phyloP scores from a whole-genome alignment of 2,329 filamentous ascomycete genomes.

The Alternaria longipes region DNA sequence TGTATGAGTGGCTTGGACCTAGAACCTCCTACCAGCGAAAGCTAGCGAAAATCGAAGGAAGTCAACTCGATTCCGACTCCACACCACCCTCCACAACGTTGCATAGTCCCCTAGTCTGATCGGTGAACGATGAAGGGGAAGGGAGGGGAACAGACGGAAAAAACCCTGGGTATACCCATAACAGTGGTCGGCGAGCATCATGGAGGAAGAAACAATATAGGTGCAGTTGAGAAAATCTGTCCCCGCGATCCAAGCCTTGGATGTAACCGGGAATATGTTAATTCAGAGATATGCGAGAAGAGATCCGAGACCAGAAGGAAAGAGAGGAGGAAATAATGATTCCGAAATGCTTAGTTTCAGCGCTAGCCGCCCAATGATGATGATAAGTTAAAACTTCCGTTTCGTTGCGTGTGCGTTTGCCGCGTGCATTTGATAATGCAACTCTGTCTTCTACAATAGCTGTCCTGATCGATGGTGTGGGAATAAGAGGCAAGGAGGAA shows the following conservation, averaged over 20 bases:
- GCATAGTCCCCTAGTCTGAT: constrained; percentile 3
- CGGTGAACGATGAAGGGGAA: constrained; percentile 5
- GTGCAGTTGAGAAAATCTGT: background rate
- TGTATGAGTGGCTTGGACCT: constrained; percentile 1
- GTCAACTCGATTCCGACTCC: background rate
- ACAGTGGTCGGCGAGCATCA: background rate
- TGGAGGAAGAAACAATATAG: background rate
- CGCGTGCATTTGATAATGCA: background rate
- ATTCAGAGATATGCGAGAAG: constrained; percentile 2
- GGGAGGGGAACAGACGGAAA: background rate
- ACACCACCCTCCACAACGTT: constrained; percentile 6
- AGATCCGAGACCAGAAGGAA: constrained; percentile 15
- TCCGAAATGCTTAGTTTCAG: constrained; percentile 31
- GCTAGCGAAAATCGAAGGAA: background rate
- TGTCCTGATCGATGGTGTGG: background rate
- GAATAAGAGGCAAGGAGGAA: constrained; percentile 1
- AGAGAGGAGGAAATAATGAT: constrained; percentile 16
- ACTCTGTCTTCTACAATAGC: background rate
- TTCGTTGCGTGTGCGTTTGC: constrained; percentile 7
- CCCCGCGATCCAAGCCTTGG: background rate
- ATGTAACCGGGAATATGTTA: background rate
- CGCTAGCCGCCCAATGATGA: constrained; percentile 42
- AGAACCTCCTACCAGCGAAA: background rate
- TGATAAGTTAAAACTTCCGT: constrained; percentile 15
- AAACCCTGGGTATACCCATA: background rate